These are phyloP conservation scores for Bryum argenteum DNA, from an alignment of 225 moss, liverwort and hornwort genomes.

Conservation along the genomic window DNA sequence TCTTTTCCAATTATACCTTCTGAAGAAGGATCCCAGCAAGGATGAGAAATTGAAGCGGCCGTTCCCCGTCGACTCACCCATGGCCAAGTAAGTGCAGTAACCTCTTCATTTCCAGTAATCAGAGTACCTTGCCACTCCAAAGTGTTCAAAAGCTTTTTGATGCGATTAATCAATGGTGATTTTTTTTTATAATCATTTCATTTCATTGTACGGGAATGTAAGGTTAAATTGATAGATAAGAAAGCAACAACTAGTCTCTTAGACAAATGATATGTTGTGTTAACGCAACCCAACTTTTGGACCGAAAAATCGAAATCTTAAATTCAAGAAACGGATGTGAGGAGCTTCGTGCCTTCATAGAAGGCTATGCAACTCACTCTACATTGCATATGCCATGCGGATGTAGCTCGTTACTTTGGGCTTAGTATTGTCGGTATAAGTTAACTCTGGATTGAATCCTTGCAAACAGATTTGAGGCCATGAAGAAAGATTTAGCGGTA, in stretches of 20 bases:
- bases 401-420: neutral
- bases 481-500: slow-evolving; percentile 44
- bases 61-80: slow-evolving; percentile 64
- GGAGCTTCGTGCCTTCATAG: too few relatives aligned
- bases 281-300: neutral
- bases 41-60: slow-evolving; percentile 71
- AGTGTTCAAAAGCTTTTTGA: too few relatives aligned
- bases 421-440: too few relatives aligned
- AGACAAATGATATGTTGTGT: too few relatives aligned
- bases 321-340: neutral
- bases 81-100: slow-evolving; percentile 50
- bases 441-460: neutral
- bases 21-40: slow-evolving; percentile 62
- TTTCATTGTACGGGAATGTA: too few relatives aligned
- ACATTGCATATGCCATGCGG: neutral
- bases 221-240: too few relatives aligned
- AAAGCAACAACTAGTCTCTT: too few relatives aligned
- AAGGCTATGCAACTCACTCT: neutral
- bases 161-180: too few relatives aligned
- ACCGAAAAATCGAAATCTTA: neutral
- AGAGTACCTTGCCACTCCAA: neutral
- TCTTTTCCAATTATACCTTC: slow-evolving; percentile 66
- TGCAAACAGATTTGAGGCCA: slow-evolving; percentile 55
- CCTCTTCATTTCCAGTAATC: neutral
- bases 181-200: too few relatives aligned